These are phyloP conservation scores for Cutaneotrichosporon dermatis DNA, from an alignment of 1,284 basidiomycete genomes.

Conservation along the genomic window DNA sequence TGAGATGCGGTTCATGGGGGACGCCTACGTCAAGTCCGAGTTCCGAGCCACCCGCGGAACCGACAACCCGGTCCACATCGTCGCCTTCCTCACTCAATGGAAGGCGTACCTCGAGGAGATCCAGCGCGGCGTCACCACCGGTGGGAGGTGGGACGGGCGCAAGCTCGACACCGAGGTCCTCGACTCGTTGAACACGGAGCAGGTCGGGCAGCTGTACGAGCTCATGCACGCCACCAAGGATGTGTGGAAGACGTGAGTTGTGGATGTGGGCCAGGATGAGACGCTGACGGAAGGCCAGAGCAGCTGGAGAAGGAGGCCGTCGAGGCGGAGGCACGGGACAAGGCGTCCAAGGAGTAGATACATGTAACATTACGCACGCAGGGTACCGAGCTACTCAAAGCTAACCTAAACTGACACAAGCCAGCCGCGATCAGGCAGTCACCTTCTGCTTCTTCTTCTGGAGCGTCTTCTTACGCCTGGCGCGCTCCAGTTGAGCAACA, in stretches of 20 bases:
- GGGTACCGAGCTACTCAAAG: neutral
- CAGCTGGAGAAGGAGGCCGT: constrained; percentile 14
- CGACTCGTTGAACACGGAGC: constrained; percentile 84
- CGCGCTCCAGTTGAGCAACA: constrained; percentile 36
- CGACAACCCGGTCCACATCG: constrained; percentile 79
- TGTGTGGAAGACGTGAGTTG: constrained; percentile 63
- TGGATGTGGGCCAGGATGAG: neutral
- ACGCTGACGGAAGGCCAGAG: constrained; percentile 14
- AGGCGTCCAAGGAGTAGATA: constrained; percentile 6
- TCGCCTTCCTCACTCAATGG: constrained; percentile 90
- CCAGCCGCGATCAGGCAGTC: no score
- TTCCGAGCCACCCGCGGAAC: constrained; percentile 74
- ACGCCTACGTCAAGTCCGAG: constrained; percentile 83
- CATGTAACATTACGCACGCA: neutral
- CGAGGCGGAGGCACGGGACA: constrained; percentile 13
- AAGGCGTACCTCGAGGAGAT: constrained; percentile 79
- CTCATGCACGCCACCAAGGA: constrained; percentile 84
- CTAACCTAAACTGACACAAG: neutral
- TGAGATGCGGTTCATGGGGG: constrained; percentile 82
- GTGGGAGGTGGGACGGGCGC: constrained; percentile 57
- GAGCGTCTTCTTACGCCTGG: constrained; percentile 37
- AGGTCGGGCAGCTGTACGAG: constrained; percentile 84
- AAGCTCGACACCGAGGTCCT: constrained; percentile 69
- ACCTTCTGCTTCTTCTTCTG: constrained; percentile 23
- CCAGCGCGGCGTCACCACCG: constrained; percentile 25